These are phyloP conservation scores for Fusarium luffae DNA, from an alignment of 2,329 filamentous ascomycete species.

Conservation along the genomic window DNA sequence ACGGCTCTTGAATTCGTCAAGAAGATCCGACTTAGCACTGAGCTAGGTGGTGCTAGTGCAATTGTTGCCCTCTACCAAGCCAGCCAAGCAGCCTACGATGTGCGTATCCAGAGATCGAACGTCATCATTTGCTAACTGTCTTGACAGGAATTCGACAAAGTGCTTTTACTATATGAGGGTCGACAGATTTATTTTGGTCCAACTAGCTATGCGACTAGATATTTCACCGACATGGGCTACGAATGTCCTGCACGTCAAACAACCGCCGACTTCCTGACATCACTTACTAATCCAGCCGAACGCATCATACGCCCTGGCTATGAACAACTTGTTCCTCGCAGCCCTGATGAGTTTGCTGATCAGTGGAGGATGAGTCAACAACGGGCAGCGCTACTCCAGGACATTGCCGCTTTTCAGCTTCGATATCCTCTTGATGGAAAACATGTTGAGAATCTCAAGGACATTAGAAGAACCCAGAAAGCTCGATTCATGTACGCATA, in stretches of 20 bases:
- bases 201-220: conserved; percentile 23
- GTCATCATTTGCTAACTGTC: not conserved
- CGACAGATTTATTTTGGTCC: conserved; percentile 65
- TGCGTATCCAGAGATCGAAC: conserved; percentile 40
- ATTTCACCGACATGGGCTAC: conserved; percentile 62
- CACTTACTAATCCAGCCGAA: conserved; percentile 55
- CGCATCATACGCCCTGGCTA: conserved; percentile 47
- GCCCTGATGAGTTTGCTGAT: conserved; percentile 51
- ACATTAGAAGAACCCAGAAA: conserved; percentile 27
- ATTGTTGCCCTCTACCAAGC: conserved; percentile 74
- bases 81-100: conserved; percentile 51
- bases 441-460: conserved; percentile 17
- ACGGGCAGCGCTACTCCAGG: conserved; percentile 40
- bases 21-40: conserved; percentile 68
- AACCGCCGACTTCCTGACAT: conserved; percentile 75
- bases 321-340: conserved; percentile 45
- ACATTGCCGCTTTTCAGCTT: conserved; percentile 46
- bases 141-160: conserved; percentile 69
- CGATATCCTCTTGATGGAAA: conserved; percentile 39
- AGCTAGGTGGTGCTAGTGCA: conserved; percentile 67
- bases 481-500: conserved; percentile 19
- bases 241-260: conserved; percentile 65
- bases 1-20: conserved; percentile 74
- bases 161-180: conserved; percentile 73
- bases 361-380: conserved; percentile 46